These are phyloP conservation scores for Amaranthus cruentus DNA, from an alignment of 148 eudicot species.

Conservation along the genomic window DNA sequence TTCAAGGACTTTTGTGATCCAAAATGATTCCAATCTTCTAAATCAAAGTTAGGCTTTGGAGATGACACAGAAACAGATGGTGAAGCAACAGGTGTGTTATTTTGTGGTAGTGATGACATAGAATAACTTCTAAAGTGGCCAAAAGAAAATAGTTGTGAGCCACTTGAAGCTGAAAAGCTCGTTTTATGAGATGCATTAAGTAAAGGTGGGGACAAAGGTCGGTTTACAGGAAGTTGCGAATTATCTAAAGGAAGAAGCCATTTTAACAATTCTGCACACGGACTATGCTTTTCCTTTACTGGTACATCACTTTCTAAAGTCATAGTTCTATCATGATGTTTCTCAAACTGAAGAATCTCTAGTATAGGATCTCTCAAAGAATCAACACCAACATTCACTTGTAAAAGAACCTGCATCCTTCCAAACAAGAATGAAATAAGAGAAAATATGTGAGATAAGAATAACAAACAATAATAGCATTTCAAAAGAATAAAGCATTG, in stretches of 20 bases:
- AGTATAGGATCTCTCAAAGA: constrained; percentile 63
- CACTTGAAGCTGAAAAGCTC: constrained; percentile 57
- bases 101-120: constrained; percentile 90
- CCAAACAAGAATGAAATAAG: constrained; percentile 57
- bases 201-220: constrained; percentile 68
- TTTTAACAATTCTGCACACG: constrained; percentile 69
- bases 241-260: constrained; percentile 97
- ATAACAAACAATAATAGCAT: not conserved
- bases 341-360: constrained; percentile 95
- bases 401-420: constrained; percentile 99
- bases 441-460: constrained; percentile 24
- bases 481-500: not conserved
- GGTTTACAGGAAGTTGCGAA: constrained; percentile 45
- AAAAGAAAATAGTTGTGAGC: constrained; percentile 85
- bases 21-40: constrained; percentile 80
- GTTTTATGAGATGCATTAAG: constrained; percentile 44
- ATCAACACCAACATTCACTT: constrained; percentile 85
- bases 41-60: constrained; percentile 50
- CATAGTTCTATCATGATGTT: constrained; percentile 43
- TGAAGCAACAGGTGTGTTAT: constrained; percentile 35
- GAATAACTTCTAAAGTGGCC: constrained; percentile 92
- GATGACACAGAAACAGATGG: constrained; percentile 43
- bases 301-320: constrained; percentile 32
- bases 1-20: constrained; percentile 53
- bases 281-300: constrained; percentile 38